Percentiles rank a stretch among this genome's conserved stretches.
Conservation (phyloP, 2,329 filamentous ascomycete species). For the Hirsutella rhossiliensis region DNA sequence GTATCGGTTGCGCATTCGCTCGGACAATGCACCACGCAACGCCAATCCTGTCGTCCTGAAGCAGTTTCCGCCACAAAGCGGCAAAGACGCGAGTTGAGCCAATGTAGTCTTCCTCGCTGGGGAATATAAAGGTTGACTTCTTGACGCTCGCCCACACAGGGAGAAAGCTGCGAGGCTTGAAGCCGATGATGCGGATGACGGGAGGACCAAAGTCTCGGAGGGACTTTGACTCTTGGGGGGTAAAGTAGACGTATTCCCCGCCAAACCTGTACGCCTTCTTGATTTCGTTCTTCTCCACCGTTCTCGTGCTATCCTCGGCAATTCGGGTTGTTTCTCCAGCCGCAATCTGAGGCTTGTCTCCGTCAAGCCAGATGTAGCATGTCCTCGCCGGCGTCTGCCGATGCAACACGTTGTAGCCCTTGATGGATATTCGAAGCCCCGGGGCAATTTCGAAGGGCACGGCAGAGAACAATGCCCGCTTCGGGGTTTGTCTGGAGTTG, state of each 20-base stretch:
- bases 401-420: conserved; percentile 84
- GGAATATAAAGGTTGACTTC: conserved; percentile 87
- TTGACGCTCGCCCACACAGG: conserved; percentile 77
- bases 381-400: conserved; percentile 69
- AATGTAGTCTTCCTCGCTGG: conserved; percentile 78
- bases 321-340: conserved; percentile 61
- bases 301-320: conserved; percentile 64
- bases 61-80: conserved; percentile 76
- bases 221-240: conserved; percentile 66
- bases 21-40: conserved; percentile 85
- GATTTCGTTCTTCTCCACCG: conserved; percentile 69
- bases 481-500: conserved; percentile 78
- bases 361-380: conserved; percentile 78
- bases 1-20: conserved; percentile 62
- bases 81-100: conserved; percentile 90
- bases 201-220: conserved; percentile 74
- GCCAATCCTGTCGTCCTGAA: conserved; percentile 67
- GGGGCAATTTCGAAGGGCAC: conserved; percentile 83
- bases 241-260: conserved; percentile 78
- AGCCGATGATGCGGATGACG: conserved; percentile 80
- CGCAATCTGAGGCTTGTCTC: conserved; percentile 75
- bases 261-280: conserved; percentile 95
- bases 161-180: conserved; percentile 68
- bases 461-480: conserved; percentile 75
- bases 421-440: conserved; percentile 75